phyloP scores from a whole-genome alignment of 1,284 basidiomycete genomes.

The Mycosarcoma mackinlayi region DNA sequence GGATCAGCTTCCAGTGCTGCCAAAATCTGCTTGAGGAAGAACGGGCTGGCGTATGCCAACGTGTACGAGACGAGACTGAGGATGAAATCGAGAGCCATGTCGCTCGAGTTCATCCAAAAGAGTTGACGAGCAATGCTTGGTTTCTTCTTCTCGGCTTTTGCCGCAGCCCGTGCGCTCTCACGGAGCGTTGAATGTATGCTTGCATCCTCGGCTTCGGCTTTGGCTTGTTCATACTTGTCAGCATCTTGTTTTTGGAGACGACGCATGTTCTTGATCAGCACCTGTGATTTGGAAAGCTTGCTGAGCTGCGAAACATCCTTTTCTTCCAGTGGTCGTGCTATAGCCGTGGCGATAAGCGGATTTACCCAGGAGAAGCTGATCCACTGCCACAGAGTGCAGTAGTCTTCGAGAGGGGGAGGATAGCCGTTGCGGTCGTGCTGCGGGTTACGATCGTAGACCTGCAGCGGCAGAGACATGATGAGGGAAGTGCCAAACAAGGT shows the following conservation, averaged over 20 bases:
- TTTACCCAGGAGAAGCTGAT: constrained; percentile 80
- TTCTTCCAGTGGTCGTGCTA: constrained; percentile 39
- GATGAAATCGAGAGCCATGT: constrained; percentile 37
- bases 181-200: neutral
- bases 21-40: constrained; percentile 51
- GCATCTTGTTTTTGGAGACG: constrained; percentile 13
- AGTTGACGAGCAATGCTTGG: constrained; percentile 30
- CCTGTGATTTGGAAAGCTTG: constrained; percentile 26
- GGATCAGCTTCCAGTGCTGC: constrained; percentile 16
- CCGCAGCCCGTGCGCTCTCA: constrained; percentile 6
- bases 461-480: constrained; percentile 31
- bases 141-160: constrained; percentile 33
- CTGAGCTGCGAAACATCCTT: constrained; percentile 47
- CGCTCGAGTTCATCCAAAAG: constrained; percentile 41
- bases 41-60: constrained; percentile 45
- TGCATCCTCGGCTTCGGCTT: constrained; percentile 8
- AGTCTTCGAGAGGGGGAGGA: constrained; percentile 77
- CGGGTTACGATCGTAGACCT: constrained; percentile 37
- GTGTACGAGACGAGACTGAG: constrained; percentile 49
- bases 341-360: constrained; percentile 24
- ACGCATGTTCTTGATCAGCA: constrained; percentile 40
- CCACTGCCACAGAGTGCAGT: constrained; percentile 81
- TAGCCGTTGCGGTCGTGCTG: constrained; percentile 27
- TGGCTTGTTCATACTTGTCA: constrained; percentile 9
- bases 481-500: constrained; percentile 6